These are phyloP conservation scores for Chrysosporium keratinophilum DNA, from an alignment of 2,329 filamentous ascomycete genomes.

Conservation along the genomic window DNA sequence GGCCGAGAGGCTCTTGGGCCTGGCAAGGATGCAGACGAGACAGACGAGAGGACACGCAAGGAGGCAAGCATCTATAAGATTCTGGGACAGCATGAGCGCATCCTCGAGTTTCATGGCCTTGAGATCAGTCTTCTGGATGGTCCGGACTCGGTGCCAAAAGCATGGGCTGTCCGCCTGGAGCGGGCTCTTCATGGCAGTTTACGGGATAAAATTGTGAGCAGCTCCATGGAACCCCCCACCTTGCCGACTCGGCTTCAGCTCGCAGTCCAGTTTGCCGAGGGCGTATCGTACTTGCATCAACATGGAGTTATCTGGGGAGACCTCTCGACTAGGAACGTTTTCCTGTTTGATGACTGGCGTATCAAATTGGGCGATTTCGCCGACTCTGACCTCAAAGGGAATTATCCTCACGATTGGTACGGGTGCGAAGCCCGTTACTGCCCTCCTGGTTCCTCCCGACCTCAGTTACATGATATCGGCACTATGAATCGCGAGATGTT, in stretches of 20 bases:
- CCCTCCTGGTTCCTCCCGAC: constrained; percentile 9
- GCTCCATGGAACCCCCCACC: background rate
- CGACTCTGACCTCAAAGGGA: constrained; percentile 4
- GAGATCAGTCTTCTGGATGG: background rate
- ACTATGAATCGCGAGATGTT: constrained; percentile 13
- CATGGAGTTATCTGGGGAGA: constrained; percentile 10
- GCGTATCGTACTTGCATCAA: constrained; percentile 3
- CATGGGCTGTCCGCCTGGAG: constrained; percentile 12
- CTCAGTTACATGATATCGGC: constrained; percentile 2
- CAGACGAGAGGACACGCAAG: constrained; percentile 6
- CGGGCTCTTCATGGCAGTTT: constrained; percentile 7
- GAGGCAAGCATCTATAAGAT: constrained; percentile 10
- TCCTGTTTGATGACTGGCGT: constrained; percentile 9
- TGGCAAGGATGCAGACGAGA: constrained; percentile 10
- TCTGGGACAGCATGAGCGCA: constrained; percentile 11
- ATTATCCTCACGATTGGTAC: constrained; percentile 11
- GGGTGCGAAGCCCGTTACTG: constrained; percentile 12
- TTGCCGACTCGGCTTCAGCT: constrained; percentile 3
- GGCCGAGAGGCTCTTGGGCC: constrained; percentile 12
- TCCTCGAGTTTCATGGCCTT: constrained; percentile 8
- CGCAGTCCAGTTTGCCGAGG: constrained; percentile 11
- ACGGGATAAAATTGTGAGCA: constrained; percentile 8
- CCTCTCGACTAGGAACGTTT: constrained; percentile 9
- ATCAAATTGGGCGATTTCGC: constrained; percentile 11
- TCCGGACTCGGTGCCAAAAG: constrained; percentile 2